Evolutionary conservation across 2,329 filamentous ascomycete genomes (phyloP).

Genomic region (Ramichloridium luteum): DNA sequence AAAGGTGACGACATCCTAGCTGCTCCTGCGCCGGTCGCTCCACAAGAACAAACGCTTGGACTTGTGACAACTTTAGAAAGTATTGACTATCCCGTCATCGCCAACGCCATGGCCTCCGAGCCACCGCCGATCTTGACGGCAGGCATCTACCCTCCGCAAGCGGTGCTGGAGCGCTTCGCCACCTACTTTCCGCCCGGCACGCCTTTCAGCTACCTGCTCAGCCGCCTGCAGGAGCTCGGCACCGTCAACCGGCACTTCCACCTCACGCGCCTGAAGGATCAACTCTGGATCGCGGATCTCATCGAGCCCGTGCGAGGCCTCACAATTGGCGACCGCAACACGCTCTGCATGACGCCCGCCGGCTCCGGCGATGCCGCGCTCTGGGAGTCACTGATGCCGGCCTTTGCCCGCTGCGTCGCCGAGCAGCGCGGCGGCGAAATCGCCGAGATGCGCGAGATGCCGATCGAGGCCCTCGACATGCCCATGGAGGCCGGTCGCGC

Average conservation of each 20-base stretch:
- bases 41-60: conserved; percentile 38
- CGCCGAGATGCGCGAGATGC: conserved; percentile 56
- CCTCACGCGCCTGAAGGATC: conserved; percentile 52
- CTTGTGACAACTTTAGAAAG: conserved; percentile 67
- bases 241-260: conserved; percentile 54
- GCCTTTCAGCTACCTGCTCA: conserved; percentile 71
- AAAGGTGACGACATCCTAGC: conserved; percentile 17
- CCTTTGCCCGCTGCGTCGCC: conserved; percentile 59
- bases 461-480: conserved; percentile 54
- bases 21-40: conserved; percentile 6
- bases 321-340: conserved; percentile 60
- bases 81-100: conserved; percentile 53
- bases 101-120: conserved; percentile 49
- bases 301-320: conserved; percentile 60
- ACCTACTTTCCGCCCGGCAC: conserved; percentile 70
- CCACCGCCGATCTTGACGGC: conserved; percentile 57
- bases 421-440: conserved; percentile 54
- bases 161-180: conserved; percentile 62
- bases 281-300: conserved; percentile 55
- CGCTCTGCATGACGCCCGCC: conserved; percentile 61
- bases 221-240: conserved; percentile 59
- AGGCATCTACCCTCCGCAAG: conserved; percentile 59
- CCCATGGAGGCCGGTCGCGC: conserved; percentile 41
- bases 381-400: conserved; percentile 40
- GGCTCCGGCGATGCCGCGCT: conserved; percentile 40